phyloP scores from a whole-genome alignment of 2,329 filamentous ascomycete genomes.

The Neocucurbitaria cava region DNA sequence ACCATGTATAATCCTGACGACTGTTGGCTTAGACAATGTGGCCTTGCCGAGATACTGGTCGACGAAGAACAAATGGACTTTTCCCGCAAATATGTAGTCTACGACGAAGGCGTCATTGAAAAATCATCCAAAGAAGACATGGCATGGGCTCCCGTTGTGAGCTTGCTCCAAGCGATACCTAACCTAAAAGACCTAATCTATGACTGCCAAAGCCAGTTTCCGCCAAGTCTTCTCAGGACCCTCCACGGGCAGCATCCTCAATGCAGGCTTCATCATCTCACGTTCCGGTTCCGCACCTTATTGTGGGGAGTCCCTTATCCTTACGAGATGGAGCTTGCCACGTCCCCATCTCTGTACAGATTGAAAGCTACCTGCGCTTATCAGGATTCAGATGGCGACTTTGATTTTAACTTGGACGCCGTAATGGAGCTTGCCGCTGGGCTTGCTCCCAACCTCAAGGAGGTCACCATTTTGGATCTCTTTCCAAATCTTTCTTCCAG shows the following conservation, averaged over 20 bases:
- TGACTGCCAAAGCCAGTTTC: constrained; percentile 29
- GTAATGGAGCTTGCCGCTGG: constrained; percentile 9
- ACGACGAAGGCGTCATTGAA: constrained; percentile 20
- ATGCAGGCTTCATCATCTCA: constrained; percentile 27
- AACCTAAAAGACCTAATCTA: constrained; percentile 24
- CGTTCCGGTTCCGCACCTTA: constrained; percentile 27
- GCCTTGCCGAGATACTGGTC: no score
- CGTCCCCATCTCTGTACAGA: constrained; percentile 23
- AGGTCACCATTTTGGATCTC: constrained; percentile 13
- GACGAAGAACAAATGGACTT: no score
- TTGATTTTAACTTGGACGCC: constrained; percentile 28
- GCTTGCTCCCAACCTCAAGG: constrained; percentile 30
- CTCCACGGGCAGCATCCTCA: constrained; percentile 15
- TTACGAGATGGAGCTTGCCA: constrained; percentile 30
- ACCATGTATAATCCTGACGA: no score
- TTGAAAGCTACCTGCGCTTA: constrained; percentile 14
- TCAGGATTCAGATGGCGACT: constrained; percentile 22
- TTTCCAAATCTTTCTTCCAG: background rate
- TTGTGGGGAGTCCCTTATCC: constrained; percentile 25
- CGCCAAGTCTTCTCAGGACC: constrained; percentile 17
- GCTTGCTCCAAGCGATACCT: constrained; percentile 17
- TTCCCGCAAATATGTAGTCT: no score
- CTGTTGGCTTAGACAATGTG: no score
- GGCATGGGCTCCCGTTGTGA: constrained; percentile 26
- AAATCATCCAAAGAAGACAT: constrained; percentile 22